Conservation (phyloP, 352 stramenopile genomes). For the Phytophthora fragariaefolia region DNA sequence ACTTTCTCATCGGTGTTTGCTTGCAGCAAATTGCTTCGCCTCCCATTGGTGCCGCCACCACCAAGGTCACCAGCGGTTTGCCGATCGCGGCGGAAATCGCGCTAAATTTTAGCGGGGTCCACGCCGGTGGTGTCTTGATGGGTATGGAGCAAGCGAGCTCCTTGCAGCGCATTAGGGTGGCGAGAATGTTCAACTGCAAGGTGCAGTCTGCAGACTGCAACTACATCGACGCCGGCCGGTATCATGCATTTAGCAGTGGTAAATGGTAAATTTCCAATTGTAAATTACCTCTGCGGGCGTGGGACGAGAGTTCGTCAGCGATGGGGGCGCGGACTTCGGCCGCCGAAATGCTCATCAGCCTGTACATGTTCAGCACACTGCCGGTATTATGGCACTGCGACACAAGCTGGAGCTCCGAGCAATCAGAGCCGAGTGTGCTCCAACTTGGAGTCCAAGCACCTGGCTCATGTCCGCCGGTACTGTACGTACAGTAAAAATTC, state of each 20-base stretch:
- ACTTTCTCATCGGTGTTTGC: too few relatives aligned
- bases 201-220: too few relatives aligned
- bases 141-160: neutral
- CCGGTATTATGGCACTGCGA: neutral
- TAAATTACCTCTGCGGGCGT: too few relatives aligned
- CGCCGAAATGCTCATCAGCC: too few relatives aligned
- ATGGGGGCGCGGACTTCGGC: neutral
- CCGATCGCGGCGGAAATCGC: slow-evolving; percentile 11
- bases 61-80: slow-evolving; percentile 2
- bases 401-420: neutral
- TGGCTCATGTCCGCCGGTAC: neutral
- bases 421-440: too few relatives aligned
- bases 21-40: too few relatives aligned
- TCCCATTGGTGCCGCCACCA: neutral
- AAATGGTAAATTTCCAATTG: too few relatives aligned
- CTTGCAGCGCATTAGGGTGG: too few relatives aligned
- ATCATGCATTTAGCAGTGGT: too few relatives aligned
- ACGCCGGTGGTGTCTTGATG: slow-evolving; percentile 4
- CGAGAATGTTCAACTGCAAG: slow-evolving; percentile 14
- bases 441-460: neutral
- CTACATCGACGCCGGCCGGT: too few relatives aligned
- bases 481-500: too few relatives aligned
- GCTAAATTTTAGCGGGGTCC: slow-evolving; percentile 10
- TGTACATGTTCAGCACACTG: neutral
- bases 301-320: slow-evolving; percentile 7